These are phyloP conservation scores for Vitis cinerea DNA, from an alignment of 164 flowering plant genomes.

Conservation along the genomic window DNA sequence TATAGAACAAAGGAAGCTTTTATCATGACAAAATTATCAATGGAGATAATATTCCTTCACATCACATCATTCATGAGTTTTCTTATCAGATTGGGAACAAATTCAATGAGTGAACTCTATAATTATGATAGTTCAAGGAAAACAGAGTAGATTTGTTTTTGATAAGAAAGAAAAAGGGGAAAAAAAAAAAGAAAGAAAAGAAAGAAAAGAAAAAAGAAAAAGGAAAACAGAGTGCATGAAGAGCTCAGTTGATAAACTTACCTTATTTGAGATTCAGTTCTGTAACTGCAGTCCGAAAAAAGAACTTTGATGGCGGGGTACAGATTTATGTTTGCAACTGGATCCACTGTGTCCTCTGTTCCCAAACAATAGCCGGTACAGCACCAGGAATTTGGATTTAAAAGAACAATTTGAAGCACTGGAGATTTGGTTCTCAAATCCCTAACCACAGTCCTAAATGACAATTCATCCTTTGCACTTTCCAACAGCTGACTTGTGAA, in stretches of 20 bases:
- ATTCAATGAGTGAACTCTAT: too few species aligned
- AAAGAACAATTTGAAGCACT: slow-evolving; percentile 62
- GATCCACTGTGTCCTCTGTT: slow-evolving; percentile 21
- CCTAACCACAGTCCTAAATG: slow-evolving; percentile 73
- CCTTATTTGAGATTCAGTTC: slow-evolving; percentile 53
- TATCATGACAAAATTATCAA: too few species aligned
- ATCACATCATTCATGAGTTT: too few species aligned
- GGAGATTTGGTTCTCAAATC: slow-evolving; percentile 60
- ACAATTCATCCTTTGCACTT: slow-evolving; percentile 75
- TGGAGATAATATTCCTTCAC: too few species aligned
- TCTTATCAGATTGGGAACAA: too few species aligned
- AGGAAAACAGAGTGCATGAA: background rate
- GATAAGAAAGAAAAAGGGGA: background rate
- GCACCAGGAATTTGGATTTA: slow-evolving; percentile 75
- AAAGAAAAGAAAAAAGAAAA: too few species aligned
- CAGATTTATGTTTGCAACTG: slow-evolving; percentile 36
- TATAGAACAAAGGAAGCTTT: too few species aligned
- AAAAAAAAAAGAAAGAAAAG: background rate
- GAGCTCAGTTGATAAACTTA: slow-evolving; percentile 18
- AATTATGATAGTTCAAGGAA: background rate
- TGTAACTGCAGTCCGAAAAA: slow-evolving; percentile 48
- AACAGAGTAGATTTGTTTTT: too few species aligned
- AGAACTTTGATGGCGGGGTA: slow-evolving; percentile 76
- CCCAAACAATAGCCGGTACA: slow-evolving; percentile 52
- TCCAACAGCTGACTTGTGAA: slow-evolving; percentile 65